A percentile compares a stretch with the other conserved stretches of the same genome.
Evolutionary conservation across 225 moss, liverwort and hornwort species (phyloP).

Genomic region (Thuidium tamariscinum): DNA sequence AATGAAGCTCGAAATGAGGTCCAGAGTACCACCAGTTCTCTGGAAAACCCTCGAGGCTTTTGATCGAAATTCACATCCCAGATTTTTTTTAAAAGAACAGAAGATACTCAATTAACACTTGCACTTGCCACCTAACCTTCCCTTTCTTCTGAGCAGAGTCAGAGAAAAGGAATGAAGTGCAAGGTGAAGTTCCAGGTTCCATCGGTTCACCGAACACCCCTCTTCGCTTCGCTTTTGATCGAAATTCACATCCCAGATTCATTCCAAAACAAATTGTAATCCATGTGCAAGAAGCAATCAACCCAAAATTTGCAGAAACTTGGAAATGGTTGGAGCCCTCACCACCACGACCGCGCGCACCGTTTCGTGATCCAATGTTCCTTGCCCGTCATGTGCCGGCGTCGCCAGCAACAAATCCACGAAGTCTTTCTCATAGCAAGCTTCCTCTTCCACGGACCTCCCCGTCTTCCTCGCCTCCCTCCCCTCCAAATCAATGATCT

Average conservation of each 20-base stretch:
- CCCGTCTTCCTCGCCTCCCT: neutral
- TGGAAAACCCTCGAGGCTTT: neutral
- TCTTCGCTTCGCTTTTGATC: neutral
- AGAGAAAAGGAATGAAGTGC: neutral
- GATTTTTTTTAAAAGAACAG: neutral
- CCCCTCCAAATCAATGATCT: constrained; percentile 19
- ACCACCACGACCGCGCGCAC: constrained; percentile 27
- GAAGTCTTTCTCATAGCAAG: constrained; percentile 27
- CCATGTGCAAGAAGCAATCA: neutral
- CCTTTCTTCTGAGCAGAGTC: neutral
- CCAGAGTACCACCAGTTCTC: neutral
- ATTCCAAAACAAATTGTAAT: neutral
- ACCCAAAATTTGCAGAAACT: neutral
- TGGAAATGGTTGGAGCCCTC: neutral
- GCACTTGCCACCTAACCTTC: neutral
- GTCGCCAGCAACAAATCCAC: constrained; percentile 53
- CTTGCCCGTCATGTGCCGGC: constrained; percentile 27
- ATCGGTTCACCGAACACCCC: neutral
- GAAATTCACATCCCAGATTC: neutral
- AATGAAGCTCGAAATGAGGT: neutral
- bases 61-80: neutral
- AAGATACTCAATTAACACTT: neutral
- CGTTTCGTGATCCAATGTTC: constrained; percentile 27
- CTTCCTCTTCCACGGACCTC: neutral
- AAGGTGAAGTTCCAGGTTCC: neutral